Evolutionary conservation across 2,329 filamentous ascomycete species (phyloP), one percentile per base, ranked within the genome.

Genomic region (Cyanodermella asteris): DNA sequence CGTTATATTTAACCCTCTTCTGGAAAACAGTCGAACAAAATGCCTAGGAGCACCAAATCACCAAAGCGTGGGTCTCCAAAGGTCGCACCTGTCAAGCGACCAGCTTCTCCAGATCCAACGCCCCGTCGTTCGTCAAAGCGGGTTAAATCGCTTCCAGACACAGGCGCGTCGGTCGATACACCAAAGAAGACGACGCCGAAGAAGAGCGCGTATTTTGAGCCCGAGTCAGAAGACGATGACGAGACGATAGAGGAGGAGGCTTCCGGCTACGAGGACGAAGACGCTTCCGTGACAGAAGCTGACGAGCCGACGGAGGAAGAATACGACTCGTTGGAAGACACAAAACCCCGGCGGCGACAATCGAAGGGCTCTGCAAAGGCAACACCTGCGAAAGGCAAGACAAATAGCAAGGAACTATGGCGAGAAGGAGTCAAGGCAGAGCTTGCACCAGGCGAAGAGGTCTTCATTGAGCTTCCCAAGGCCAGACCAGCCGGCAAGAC

Each of bases 391-490:
- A 28, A 21, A 25, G 24, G 30, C 28, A 31, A 42, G 34, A 26
- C 39, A 32, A 31, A 32, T 24, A 18, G 25, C 13, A 24, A 33
- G 33, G 57, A 64, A 26, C 41, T 66, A 17, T 68, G 62, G 63
- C 55, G 56, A 38, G 47, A 56, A 30, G 63, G 62, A 7, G 59
- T 61, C 18, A 62, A 53, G 30, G 52, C 53, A 10, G 58, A 57
- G 5, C 44, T 69, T 15, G 61, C 55, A 4, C 64, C 63, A 18
- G 66, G 66, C 7, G 66, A 59, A 31, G 56, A 64, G 34, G 47
- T 72, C 16, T 55, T 70, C 35, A 66, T 71, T 41, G 59, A 64
- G 39, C 65, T 67, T 34, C 65, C 64, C 3, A 66, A 68, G 43
- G 56, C 66, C n/a, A 52, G 65, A 36, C 56, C 59, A 17, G 54